phyloP scores from a whole-genome alignment of 306 rosid species.

The Vigna mungo region DNA sequence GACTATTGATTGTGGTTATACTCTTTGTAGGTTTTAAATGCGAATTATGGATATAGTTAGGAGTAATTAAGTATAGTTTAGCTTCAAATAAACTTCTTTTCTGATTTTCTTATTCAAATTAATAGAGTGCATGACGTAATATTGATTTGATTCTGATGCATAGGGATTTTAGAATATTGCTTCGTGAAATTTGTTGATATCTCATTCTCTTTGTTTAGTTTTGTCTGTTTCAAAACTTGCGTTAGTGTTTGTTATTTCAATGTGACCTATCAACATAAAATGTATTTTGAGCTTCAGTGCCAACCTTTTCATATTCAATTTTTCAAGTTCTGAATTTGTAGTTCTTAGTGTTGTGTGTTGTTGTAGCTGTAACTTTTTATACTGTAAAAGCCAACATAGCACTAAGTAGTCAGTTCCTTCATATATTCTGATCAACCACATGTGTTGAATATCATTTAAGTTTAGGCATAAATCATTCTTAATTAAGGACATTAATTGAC shows the following conservation, averaged over 20 bases:
- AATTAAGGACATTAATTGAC: background rate
- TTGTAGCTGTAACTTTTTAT: background rate
- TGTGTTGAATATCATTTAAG: background rate
- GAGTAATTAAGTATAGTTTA: background rate
- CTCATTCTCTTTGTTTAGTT: background rate
- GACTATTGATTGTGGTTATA: slow-evolving; percentile 9
- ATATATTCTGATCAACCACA: background rate
- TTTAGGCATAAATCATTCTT: background rate
- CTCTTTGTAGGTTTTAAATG: slow-evolving; percentile 11
- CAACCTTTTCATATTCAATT: background rate
- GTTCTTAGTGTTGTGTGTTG: background rate
- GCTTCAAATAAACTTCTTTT: background rate
- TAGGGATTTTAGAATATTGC: background rate
- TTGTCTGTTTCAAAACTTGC: background rate
- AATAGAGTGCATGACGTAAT: background rate
- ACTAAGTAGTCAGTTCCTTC: background rate
- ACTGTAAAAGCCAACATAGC: background rate
- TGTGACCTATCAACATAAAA: background rate
- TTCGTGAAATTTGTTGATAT: background rate
- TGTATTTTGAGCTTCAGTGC: background rate
- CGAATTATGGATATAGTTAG: background rate
- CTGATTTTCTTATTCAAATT: slow-evolving; percentile 8
- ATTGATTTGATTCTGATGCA: slow-evolving; percentile 6
- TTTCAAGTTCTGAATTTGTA: background rate
- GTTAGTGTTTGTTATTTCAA: background rate